Evolutionary conservation across 2,329 filamentous ascomycete species (phyloP), one percentile per base, ranked within the genome.

Genomic region (Penicillium brevicompactum): DNA sequence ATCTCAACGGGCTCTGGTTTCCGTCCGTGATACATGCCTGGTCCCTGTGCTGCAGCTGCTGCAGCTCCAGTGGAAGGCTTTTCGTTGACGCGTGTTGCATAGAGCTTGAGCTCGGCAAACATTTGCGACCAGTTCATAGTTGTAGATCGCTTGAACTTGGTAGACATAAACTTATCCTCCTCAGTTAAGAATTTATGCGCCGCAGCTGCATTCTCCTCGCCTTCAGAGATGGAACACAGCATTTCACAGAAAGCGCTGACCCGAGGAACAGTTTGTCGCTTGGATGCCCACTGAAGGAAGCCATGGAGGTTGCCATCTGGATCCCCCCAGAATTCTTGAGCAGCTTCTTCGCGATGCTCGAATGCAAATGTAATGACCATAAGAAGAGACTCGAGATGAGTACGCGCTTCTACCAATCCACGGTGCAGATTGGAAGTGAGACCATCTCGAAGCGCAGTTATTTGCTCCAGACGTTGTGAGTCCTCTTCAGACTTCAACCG

Each of bases 231-330:
- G 1, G 92, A 89, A 67, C 92, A 90, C 14, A 99, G 80, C 87
- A 99, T 93, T 70, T 97, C 93, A 73, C 94, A 99, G 66, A 97
- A 99, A 11, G 93, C 92, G 58, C 91, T 94, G 56, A 96, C 92
- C 22, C 96, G 83, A n/a, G 94, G 94, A 0, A 95, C 97, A 0
- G 95, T 96, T 57, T 96, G 92, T 65, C 94, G 84, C 64, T 91
- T 88, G 3, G 94, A 96, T n/a, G 92, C 90, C 94, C 94, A 99
- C 61, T 96, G 90, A 70, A 99, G 82, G 70, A 99, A 99, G 0
- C 94, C 94, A 59, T 92, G 90, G 31, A 99, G 79, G 64, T 97
- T 96, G 68, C 92, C 92, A 66, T 99, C 94, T 2, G 89, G 87
- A 68, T 97, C 92, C 31, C 84, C 84, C 94, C 94, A 99, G 64